A percentile compares a stretch with the other conserved stretches of the same genome.
Evolutionary conservation across 2,329 filamentous ascomycete species (phyloP).

Genomic region (Bipolaris zeicola): DNA sequence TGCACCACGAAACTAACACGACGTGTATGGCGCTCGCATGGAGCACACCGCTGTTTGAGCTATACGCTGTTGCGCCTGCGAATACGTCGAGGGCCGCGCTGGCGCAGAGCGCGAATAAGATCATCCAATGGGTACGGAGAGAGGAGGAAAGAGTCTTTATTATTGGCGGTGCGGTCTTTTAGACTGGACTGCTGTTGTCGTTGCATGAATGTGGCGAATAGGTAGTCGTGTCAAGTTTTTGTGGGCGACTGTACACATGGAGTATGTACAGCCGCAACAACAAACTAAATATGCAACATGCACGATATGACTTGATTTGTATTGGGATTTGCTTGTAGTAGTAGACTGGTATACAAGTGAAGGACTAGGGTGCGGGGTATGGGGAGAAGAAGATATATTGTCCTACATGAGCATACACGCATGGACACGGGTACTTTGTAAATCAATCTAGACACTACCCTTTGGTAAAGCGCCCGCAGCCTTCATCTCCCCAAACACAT

Average conservation of each 20-base stretch:
- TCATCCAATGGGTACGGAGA: conserved; percentile 87
- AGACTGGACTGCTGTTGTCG: not conserved
- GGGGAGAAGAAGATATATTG: too few species aligned
- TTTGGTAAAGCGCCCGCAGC: conserved; percentile 28
- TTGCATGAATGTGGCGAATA: too few species aligned
- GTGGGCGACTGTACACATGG: too few species aligned
- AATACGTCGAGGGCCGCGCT: conserved; percentile 67
- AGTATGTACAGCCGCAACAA: too few species aligned
- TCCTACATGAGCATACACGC: not conserved
- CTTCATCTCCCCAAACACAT: conserved; percentile 46
- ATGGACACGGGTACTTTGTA: not conserved
- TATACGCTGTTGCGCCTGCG: conserved; percentile 91
- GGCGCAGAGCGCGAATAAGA: conserved; percentile 83
- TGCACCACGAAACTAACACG: conserved; percentile 79
- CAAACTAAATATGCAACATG: too few species aligned
- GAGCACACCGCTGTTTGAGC: conserved; percentile 88
- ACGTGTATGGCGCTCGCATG: conserved; percentile 79
- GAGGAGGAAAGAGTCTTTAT: conserved; percentile 97
- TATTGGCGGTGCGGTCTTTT: conserved; percentile 88
- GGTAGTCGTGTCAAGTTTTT: too few species aligned
- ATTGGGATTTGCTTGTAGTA: too few species aligned
- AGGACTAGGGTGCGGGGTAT: too few species aligned
- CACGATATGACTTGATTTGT: too few species aligned
- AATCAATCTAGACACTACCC: not conserved
- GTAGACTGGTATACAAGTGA: too few species aligned